Conservation (phyloP, 768 basidiomycete genomes). For the Naganishia onofrii region DNA sequence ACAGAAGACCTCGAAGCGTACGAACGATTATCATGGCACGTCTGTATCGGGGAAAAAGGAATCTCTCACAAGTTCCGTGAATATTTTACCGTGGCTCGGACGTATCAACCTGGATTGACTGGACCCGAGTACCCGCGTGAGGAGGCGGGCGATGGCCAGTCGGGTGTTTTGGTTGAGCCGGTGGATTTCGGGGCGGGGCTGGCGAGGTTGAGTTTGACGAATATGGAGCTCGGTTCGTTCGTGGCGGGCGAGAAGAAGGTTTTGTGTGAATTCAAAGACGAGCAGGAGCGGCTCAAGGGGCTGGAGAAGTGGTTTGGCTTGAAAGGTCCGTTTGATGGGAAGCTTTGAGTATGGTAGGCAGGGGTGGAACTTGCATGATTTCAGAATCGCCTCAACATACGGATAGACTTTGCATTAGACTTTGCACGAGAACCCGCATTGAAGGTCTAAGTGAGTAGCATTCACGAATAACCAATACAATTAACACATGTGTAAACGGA, state of each 20-base stretch:
- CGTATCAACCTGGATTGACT: conserved; percentile 5
- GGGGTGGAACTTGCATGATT: background rate
- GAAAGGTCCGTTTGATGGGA: conserved; percentile 21
- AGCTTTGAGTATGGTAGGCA: background rate
- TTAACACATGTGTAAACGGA: no score
- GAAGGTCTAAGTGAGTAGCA: background rate
- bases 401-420: background rate
- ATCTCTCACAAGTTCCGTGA: conserved; percentile 17
- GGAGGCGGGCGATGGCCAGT: no score
- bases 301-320: conserved; percentile 16
- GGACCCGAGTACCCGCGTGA: conserved; percentile 17
- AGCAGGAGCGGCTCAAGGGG: background rate
- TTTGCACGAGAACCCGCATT: background rate
- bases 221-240: conserved; percentile 21
- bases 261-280: conserved; percentile 4
- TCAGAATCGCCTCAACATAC: no score
- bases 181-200: background rate
- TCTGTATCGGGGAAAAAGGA: conserved; percentile 22
- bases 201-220: conserved; percentile 21
- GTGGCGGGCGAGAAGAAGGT: conserved; percentile 4
- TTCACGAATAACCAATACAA: background rate
- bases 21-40: conserved; percentile 19
- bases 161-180: no score
- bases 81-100: conserved; percentile 23
- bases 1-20: conserved; percentile 12